Conservation (phyloP, 1,284 basidiomycete genomes). For the Anthracocystis setariae region DNA sequence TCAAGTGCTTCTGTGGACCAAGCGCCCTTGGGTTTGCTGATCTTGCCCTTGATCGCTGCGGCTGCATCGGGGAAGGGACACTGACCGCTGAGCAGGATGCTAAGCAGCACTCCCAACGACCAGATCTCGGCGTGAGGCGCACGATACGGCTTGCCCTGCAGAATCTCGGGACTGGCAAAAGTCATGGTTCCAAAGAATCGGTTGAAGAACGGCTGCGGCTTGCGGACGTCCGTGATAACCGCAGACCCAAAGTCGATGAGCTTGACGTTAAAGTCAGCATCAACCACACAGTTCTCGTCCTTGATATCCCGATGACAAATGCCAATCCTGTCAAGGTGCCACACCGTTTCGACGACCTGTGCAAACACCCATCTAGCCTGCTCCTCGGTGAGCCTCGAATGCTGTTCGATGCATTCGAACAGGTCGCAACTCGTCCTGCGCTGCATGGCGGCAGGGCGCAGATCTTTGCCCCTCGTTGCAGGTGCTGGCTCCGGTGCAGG, state of each 20-base stretch:
- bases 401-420: slow-evolving; percentile 91
- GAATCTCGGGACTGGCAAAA: slow-evolving; percentile 75
- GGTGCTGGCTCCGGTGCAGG: slow-evolving; percentile 24
- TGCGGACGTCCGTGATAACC: slow-evolving; percentile 76
- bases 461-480: slow-evolving; percentile 8
- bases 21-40: slow-evolving; percentile 59
- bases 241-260: slow-evolving; percentile 93
- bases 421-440: slow-evolving; percentile 86
- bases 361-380: slow-evolving; percentile 83
- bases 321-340: slow-evolving; percentile 79
- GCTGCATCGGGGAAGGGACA: slow-evolving; percentile 82
- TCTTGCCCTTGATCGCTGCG: slow-evolving; percentile 73
- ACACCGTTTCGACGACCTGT: slow-evolving; percentile 85
- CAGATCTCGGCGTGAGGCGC: slow-evolving; percentile 85
- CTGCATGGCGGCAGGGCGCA: slow-evolving; percentile 70
- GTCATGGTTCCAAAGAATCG: slow-evolving; percentile 64
- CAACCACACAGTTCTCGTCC: slow-evolving; percentile 87
- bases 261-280: slow-evolving; percentile 76
- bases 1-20: slow-evolving; percentile 69
- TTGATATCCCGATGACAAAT: slow-evolving; percentile 92
- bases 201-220: slow-evolving; percentile 76
- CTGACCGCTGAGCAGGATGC: slow-evolving; percentile 83
- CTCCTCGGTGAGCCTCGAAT: slow-evolving; percentile 80
- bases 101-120: slow-evolving; percentile 89
- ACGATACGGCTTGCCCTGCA: slow-evolving; percentile 75